These are phyloP conservation scores for Erysimum pusillum DNA, from an alignment of 441 rosid genomes.

Conservation along the genomic window DNA sequence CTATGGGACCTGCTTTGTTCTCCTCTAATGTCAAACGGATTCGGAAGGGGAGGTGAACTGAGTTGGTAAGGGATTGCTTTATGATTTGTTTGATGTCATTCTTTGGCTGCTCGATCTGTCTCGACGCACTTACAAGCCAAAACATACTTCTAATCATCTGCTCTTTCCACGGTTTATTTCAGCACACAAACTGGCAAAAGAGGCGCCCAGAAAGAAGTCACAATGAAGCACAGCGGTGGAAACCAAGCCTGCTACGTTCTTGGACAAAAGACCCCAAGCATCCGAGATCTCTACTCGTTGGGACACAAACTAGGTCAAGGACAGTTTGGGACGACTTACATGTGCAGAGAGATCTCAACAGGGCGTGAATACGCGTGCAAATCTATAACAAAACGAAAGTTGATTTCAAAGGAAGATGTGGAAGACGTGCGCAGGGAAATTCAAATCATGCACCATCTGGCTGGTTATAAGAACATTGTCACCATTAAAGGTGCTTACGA, in stretches of 20 bases:
- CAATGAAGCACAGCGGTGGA: conserved; percentile 78
- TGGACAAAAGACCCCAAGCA: conserved; percentile 86
- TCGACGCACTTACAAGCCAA: conserved; percentile 58
- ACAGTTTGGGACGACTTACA: conserved; percentile 91
- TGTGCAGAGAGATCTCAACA: conserved; percentile 74
- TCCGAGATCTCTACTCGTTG: conserved; percentile 79
- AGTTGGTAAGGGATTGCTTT: conserved; percentile 38
- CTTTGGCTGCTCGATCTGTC: conserved; percentile 76
- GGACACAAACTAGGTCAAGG: conserved; percentile 94
- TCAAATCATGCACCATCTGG: conserved; percentile 98
- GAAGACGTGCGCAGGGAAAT: conserved; percentile 96
- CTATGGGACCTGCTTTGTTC: conserved; percentile 49
- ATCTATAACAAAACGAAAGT: conserved; percentile 90
- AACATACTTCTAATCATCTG: conserved; percentile 53
- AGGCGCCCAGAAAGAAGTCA: conserved; percentile 41
- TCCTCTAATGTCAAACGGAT: conserved; percentile 54
- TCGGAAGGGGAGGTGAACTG: conserved; percentile 50
- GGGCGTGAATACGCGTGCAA: conserved; percentile 87
- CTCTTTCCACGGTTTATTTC: conserved; percentile 51
- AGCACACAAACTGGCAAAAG: conserved; percentile 56
- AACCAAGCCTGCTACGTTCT: conserved; percentile 77
- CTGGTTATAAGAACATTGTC: conserved; percentile 92
- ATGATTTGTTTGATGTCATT: conserved; percentile 67
- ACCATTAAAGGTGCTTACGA: conserved; percentile 95
- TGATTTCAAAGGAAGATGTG: conserved; percentile 90